Evolutionary conservation across 306 rosid genomes (phyloP), one percentile per base, ranked within the genome.

Genomic region (Cucumis hystrix): DNA sequence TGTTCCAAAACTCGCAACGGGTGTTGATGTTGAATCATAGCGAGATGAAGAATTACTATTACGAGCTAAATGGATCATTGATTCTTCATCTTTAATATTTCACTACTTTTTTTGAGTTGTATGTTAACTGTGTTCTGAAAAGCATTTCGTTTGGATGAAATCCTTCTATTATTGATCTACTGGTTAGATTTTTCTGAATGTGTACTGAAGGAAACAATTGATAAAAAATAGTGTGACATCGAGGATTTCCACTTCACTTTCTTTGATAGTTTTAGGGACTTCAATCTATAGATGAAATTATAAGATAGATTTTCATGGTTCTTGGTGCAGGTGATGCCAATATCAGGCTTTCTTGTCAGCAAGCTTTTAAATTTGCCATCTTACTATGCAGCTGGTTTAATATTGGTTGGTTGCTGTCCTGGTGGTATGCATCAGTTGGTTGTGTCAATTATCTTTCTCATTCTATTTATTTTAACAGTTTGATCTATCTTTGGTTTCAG

Each of bases 311-410:
- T 58, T 40, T 41, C 55, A 52, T 60, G 40, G 23, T 47, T 74
- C 40, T 56, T 83, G 40, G 64, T 84, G 83, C 89, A 93, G 98
- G 91, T 93, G 84, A 91, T 93, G 98, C 98, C 98, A 51, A 21
- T 91, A 65, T 88, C 93, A 21, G 98, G 86, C 14, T 89, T 75
- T 83, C 74, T 91, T 54, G 66, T 89, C 76, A 89, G 98, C 91
- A 91, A 87, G 87, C 87, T 89, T 65, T 79, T 91, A 74, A 93
- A 93, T 74, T 79, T 89, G 75, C 92, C 98, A 20, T 83, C 98
- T 41, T 82, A 89, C 84, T 91, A 82, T 85, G 98, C 98, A 10
- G 98, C 96, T 75, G 98, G 98, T 78, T 82, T 91, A 78, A 91
- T 93, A 79, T 82, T 93, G 84, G 86, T 89, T 70, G 96, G 83